Base-by-base conservation (phyloP, 345 rosid genomes). In the Psidium friedrichsthalianum region DNA sequence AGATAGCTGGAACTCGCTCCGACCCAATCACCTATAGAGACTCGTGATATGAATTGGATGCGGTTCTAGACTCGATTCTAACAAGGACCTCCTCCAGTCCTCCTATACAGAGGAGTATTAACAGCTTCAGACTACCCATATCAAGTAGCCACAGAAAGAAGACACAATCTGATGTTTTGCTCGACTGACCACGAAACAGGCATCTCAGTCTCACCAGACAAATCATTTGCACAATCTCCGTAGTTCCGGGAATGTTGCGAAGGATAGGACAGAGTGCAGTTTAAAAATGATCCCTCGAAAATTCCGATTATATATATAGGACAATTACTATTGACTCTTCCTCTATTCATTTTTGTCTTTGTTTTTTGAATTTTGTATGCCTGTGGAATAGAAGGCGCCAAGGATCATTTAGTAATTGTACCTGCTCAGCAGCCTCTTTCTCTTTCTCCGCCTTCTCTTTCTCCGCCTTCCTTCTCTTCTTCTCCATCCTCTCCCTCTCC, bases 401-500 rank as follows among this genome's bases (percentile, higher is more conserved):
- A 36, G 78, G 83, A 81, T 44, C 21, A 21, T 1, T 27, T 0
- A n/a, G 83, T 11, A 32, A 25, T 27, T 53, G 27, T 89, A 94
- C 98, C 94, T 96, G 92, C 25, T 87, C 93, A 57, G 90, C 88
- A 84, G 86, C 87, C 85, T 89, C 92, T 85, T 92, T 94, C 86
- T 93, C 94, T 61, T 83, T 91, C 82, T 86, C 91, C 4, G 89
- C 84, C 92, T 90, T 94, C 22, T 90, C 94, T 85, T 93, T 92
- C 87, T 90, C 94, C 20, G 93, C 93, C 88, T 93, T 94, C 89
- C 74, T 80, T 88, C 88, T 93, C 95, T 82, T 87, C 87, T 87
- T 95, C 92, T 95, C 97, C 84, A 85, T 14, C 91, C 84, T 91
- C 91, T 96, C 97, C 91, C 88, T 92, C 97, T 94, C 98, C 99